Percentiles rank a stretch among this genome's conserved stretches.
These are phyloP conservation scores for Stropharia rugosoannulata DNA, from an alignment of 768 basidiomycete genomes.

Conservation along the genomic window DNA sequence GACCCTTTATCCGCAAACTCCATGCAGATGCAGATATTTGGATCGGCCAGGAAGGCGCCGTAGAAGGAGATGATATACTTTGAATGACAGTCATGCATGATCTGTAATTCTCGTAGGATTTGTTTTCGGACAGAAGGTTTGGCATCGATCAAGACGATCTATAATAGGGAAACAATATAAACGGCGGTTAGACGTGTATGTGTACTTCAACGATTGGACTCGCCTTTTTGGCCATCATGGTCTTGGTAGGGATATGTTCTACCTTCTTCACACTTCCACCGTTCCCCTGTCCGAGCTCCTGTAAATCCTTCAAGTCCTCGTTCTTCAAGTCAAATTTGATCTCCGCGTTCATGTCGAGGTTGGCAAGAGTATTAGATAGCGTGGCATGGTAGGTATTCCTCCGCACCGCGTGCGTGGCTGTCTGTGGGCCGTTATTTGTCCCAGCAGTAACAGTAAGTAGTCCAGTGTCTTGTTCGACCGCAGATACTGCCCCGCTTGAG, in stretches of 20 bases:
- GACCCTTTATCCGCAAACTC: conserved; percentile 95
- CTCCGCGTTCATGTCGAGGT: conserved; percentile 82
- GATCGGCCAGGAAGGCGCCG: conserved; percentile 95
- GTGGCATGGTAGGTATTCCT: conserved; percentile 78
- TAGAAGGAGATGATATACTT: conserved; percentile 95
- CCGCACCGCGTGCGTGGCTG: conserved; percentile 52
- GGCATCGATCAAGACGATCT: conserved; percentile 96
- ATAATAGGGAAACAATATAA: conserved; percentile 6
- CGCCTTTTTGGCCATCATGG: conserved; percentile 98
- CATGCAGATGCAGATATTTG: conserved; percentile 99
- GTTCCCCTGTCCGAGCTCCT: conserved; percentile 93
- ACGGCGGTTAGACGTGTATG: neutral
- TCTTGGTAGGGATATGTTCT: conserved; percentile 86
- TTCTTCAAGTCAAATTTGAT: conserved; percentile 81
- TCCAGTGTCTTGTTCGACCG: conserved; percentile 40
- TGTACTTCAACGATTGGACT: conserved; percentile 20
- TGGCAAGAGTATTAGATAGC: conserved; percentile 82
- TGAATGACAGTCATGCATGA: conserved; percentile 97
- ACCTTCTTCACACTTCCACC: conserved; percentile 98
- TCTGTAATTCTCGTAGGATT: conserved; percentile 95
- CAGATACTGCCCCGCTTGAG: conserved; percentile 36
- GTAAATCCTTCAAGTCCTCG: conserved; percentile 88
- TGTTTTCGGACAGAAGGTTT: conserved; percentile 97
- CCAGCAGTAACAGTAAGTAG: conserved; percentile 48
- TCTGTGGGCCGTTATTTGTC: conserved; percentile 49